A percentile compares a stretch with the other conserved stretches of the same genome.
phyloP scores from a whole-genome alignment of 2,329 filamentous ascomycete species.

The Septoria petroselini region DNA sequence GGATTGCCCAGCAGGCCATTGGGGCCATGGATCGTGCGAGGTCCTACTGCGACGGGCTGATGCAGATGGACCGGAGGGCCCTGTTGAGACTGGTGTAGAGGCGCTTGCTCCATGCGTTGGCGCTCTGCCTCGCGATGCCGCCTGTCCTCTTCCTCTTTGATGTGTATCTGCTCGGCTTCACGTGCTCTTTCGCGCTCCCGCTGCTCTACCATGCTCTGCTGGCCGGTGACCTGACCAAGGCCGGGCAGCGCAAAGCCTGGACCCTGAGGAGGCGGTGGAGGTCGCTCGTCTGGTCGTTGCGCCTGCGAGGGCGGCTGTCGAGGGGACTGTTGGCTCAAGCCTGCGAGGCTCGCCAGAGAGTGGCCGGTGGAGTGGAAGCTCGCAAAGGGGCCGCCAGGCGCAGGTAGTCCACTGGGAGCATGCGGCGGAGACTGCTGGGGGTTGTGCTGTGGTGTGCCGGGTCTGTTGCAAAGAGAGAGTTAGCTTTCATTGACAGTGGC shows the following conservation, averaged over 20 bases:
- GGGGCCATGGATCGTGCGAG: constrained; percentile 83
- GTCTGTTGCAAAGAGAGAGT: constrained; percentile 8
- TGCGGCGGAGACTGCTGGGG: constrained; percentile 37
- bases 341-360: constrained; percentile 45
- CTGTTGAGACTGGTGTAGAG: constrained; percentile 80
- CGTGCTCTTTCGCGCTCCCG: constrained; percentile 50
- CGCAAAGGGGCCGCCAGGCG: constrained; percentile 42
- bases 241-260: constrained; percentile 46
- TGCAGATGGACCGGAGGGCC: constrained; percentile 81
- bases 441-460: constrained; percentile 33
- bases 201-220: constrained; percentile 37
- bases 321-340: constrained; percentile 46
- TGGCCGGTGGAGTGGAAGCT: constrained; percentile 43
- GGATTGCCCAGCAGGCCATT: constrained; percentile 71
- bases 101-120: constrained; percentile 64
- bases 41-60: constrained; percentile 79
- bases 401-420: constrained; percentile 33
- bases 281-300: constrained; percentile 31
- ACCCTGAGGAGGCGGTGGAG: constrained; percentile 38
- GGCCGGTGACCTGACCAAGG: constrained; percentile 46
- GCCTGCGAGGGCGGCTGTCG: constrained; percentile 34
- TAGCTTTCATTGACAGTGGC: no score
- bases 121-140: constrained; percentile 62
- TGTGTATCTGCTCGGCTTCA: constrained; percentile 55
- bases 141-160: constrained; percentile 60